A percentile compares a stretch with the other conserved stretches of the same genome.
Conservation (phyloP, 2,329 filamentous ascomycete genomes). For the Fusarium mexicanum region DNA sequence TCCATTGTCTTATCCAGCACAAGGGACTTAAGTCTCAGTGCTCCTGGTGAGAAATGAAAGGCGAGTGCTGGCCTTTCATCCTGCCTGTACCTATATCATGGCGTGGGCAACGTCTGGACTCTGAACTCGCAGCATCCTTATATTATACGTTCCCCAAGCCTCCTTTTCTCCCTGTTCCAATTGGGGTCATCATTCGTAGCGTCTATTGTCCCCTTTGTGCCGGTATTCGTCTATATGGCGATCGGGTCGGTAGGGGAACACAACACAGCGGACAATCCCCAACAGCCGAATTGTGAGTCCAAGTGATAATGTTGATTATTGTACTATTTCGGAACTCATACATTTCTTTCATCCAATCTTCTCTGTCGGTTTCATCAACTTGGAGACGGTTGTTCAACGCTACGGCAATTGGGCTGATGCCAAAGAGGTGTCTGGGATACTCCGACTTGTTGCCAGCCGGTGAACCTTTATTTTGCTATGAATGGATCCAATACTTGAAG, state of each 20-base stretch:
- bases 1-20: fast-evolving
- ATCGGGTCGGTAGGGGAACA: neutral
- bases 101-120: neutral
- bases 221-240: too few species aligned
- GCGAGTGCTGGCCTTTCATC: neutral
- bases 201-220: fast-evolving
- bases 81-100: neutral
- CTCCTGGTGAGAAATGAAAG: neutral
- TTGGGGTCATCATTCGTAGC: fast-evolving
- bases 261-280: neutral
- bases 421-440: neutral
- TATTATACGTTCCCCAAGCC: fast-evolving
- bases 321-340: fast-evolving
- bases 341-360: fast-evolving
- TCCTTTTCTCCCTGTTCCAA: neutral
- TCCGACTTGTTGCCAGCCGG: neutral
- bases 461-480: too few species aligned
- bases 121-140: neutral
- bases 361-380: fast-evolving
- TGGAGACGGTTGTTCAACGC: neutral
- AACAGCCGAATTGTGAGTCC: neutral
- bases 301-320: fast-evolving
- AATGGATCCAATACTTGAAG: fast-evolving
- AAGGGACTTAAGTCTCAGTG: fast-evolving
- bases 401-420: neutral